Evolutionary conservation across 257 asterid species (phyloP), one percentile per base, ranked within the genome.

Genomic region (Perilla frutescens): DNA sequence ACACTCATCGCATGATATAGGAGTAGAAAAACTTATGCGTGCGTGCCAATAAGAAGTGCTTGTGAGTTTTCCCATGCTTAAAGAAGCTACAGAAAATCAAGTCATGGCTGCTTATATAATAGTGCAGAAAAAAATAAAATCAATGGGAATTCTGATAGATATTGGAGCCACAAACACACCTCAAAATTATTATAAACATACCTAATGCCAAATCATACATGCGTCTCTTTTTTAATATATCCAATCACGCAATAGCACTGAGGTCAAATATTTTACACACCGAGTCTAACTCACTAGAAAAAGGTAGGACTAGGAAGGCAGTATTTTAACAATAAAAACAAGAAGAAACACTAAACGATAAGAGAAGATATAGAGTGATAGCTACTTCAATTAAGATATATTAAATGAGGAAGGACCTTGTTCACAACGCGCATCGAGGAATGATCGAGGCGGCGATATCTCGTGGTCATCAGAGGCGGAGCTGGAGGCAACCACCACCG

Each of bases 371-470:
- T 11, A 39, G 43, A 63, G 37, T 5, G n/a, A 59, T 10, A 64
- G 6, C 15, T 14, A 72, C 20, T 47, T 53, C 57, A 55, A 32
- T 12, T 37, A 29, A 53, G 1, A 70, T 74, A 70, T 74, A 56
- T 50, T 8, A 9, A 62, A 6, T 14, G 51, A 51, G 65, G 43
- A 43, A n/a, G 10, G 31, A 88, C 96, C 97, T 91, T 88, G 86
- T 62, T 86, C 93, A 14, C 84, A 79, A 1, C 85, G 88, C 64
- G 90, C 87, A 66, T 87, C 91, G 39, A 87, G 79, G 80, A 89
- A 88, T 66, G 89, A 82, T 56, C 76, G 87, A 44, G 84, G 81
- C 26, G 80, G 76, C 64, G 88, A 69, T 47, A 85, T 77, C 58
- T 87, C 86, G 11, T 49, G 72, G 61, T 71, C 63, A 65, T 83